Evolutionary conservation across 176 grass and related monocot species (phyloP).

Genomic region (Oryza rufipogon): DNA sequence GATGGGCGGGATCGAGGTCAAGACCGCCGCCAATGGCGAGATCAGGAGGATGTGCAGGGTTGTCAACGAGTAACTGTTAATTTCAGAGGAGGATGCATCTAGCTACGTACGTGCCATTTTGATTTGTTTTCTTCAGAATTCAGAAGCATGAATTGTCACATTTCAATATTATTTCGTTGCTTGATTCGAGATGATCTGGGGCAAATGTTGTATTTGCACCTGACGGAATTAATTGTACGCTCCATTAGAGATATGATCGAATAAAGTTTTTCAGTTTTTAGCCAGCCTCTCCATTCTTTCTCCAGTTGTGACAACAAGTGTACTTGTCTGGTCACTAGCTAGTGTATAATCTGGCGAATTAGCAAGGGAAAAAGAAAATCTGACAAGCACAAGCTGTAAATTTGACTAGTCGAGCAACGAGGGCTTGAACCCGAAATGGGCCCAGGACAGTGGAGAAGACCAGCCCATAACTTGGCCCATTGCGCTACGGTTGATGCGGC

Average conservation of each 20-base stretch:
- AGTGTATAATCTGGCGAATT: no score
- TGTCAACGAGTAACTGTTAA: not conserved
- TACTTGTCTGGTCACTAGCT: no score
- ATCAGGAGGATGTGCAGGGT: slow-evolving; percentile 38
- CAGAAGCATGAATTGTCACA: not conserved
- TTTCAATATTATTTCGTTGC: not conserved
- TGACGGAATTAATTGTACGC: not conserved
- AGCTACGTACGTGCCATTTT: not conserved
- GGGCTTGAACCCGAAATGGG: no score
- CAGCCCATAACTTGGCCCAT: no score
- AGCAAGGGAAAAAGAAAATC: no score
- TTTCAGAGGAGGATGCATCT: no score
- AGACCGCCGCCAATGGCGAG: slow-evolving; percentile 42
- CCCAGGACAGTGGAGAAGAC: no score
- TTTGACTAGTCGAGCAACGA: no score
- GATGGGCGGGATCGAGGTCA: slow-evolving; percentile 46
- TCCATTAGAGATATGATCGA: not conserved
- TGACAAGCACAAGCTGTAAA: no score
- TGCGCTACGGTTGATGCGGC: no score
- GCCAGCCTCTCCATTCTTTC: not conserved
- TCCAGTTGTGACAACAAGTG: not conserved
- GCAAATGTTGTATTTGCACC: not conserved
- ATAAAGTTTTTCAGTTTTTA: not conserved
- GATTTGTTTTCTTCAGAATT: not conserved
- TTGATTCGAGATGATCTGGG: not conserved